Base-by-base conservation (phyloP, 2,329 filamentous ascomycete species). In the Mollisiaceae sp. region DNA sequence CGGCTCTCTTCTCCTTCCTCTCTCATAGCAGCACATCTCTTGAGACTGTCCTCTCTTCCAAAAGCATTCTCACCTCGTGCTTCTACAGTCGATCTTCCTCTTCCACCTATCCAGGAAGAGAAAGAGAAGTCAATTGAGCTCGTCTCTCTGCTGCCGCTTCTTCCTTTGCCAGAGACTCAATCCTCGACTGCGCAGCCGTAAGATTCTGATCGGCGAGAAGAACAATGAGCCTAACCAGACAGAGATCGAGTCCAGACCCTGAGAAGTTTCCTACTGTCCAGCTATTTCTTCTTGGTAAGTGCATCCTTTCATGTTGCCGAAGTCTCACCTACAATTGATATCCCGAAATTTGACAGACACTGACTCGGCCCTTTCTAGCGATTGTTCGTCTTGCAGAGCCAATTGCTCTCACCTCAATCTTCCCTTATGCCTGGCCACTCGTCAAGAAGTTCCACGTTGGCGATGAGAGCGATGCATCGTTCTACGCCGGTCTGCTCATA, bases 331-430 rank as follows among this genome's bases (percentile, higher is more conserved):
- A 32, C 27, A 32, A 32, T 54, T 54, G 15, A 24, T 54, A 9
- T 8, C 18, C 20, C 45, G n/a, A 12, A 20, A 22, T 5, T 20
- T 50, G 8, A 20, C 22, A 12, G 39, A 57, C 6, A 39, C 55
- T 57, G 35, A 57, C 55, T 65, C 11, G 52, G 15, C 9, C 32
- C 24, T 36, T 20, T 56, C 15, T 50, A 71, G 69, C 93, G 77
- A 92, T 97, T 82, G 94, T 96, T 76, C 92, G 94, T 69, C 87
- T 97, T 71, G 92, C 93, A 61, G 94, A 97, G 79, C 94, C 94
- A 24, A 94, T 97, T 73, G 93, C 94, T 59, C 86, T 97, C 69
- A 97, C 93, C 1, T 95, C 92, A 75, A 95, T 97, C 78, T 96
- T 94, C 74, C 94, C 94, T 22, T 97, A 97, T 78, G 92, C 92